These are phyloP conservation scores for Lagenidium giganteum DNA, from an alignment of 352 stramenopile species.

Conservation along the genomic window DNA sequence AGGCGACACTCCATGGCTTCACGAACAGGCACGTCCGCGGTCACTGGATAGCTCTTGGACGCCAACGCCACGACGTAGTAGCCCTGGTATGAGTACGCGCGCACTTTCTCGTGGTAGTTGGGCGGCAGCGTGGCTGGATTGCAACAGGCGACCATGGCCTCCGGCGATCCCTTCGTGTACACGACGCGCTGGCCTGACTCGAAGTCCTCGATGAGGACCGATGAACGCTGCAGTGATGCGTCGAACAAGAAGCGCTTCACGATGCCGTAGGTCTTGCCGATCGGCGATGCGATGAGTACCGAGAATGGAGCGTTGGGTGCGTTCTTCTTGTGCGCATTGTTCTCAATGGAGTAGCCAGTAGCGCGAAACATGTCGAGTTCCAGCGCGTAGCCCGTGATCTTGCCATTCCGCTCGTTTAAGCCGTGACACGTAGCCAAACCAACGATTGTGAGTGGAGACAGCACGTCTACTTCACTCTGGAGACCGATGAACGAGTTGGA, in stretches of 20 bases:
- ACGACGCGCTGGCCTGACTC: constrained; percentile 50
- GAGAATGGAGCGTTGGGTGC: constrained; percentile 52
- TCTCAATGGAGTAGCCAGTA: constrained; percentile 55
- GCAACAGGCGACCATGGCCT: constrained; percentile 61
- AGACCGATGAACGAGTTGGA: constrained; percentile 38
- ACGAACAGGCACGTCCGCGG: constrained; percentile 37
- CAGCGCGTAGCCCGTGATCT: constrained; percentile 61
- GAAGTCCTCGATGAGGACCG: constrained; percentile 65
- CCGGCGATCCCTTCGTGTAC: constrained; percentile 70
- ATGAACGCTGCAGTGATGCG: constrained; percentile 58
- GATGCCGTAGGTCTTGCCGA: constrained; percentile 62
- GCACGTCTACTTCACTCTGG: constrained; percentile 64
- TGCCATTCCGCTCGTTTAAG: constrained; percentile 39
- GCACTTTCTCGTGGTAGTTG: constrained; percentile 61
- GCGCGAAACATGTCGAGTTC: constrained; percentile 73
- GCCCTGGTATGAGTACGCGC: constrained; percentile 67
- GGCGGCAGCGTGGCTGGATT: constrained; percentile 47
- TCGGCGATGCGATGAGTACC: constrained; percentile 57
- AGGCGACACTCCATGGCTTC: constrained; percentile 77
- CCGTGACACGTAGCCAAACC: constrained; percentile 67
- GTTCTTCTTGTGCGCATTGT: constrained; percentile 35
- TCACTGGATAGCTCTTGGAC: constrained; percentile 51
- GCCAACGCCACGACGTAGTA: constrained; percentile 80
- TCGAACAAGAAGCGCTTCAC: constrained; percentile 74
- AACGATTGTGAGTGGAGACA: constrained; percentile 52